Evolutionary conservation across 495 filamentous ascomycete genomes (phyloP), one percentile per base, ranked within the genome.

Genomic region (Baudoinia panamericana): DNA sequence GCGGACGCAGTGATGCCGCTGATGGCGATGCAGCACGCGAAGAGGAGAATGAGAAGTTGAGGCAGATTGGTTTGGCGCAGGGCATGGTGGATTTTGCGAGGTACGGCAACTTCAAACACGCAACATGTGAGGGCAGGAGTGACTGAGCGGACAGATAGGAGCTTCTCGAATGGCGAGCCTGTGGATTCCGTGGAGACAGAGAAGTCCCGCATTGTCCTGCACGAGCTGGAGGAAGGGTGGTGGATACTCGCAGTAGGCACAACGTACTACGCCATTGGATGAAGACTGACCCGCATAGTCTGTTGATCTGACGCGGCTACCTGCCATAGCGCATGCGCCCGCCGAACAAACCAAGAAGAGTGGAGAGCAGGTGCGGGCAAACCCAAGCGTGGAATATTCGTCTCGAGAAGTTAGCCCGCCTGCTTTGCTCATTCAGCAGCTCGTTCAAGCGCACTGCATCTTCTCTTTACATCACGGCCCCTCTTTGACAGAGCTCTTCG

Each of bases 41-140:
- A 50, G 69, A 81, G 37, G 71, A 68, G 44, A 93, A 96, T 57
- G 79, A 88, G 63, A 78, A 72, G 47, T 60, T 96, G 53, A 73
- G 92, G 46, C 84, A 93, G 63, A 82, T 97, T 57, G 90, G 90
- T n/a, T 72, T 97, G 48, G 92, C 90, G 37, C 90, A 99, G 66
- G 90, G 86, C 39, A 93, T 96, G 75, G 84, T 94, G 43, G 80
- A 80, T 59, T 96, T 99, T 63, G 81, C 82, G 47, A 75, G 68
- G 78, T 82, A 58, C 37, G 32, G 21, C 36, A 11, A 10, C n/a
- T 28, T 16, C 27, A 23, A 30, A 5, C 18, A 39, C 39, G 24
- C 26, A 28, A 11, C 35, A 6, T 23, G 40, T 43, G n/a, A 18
- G 10, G 17, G 13, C 12, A 27, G n/a, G 13, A 34, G 22, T 45